Evolutionary conservation across 169 alveolate genomes (phyloP).

Genomic region (Babesia caballi): DNA sequence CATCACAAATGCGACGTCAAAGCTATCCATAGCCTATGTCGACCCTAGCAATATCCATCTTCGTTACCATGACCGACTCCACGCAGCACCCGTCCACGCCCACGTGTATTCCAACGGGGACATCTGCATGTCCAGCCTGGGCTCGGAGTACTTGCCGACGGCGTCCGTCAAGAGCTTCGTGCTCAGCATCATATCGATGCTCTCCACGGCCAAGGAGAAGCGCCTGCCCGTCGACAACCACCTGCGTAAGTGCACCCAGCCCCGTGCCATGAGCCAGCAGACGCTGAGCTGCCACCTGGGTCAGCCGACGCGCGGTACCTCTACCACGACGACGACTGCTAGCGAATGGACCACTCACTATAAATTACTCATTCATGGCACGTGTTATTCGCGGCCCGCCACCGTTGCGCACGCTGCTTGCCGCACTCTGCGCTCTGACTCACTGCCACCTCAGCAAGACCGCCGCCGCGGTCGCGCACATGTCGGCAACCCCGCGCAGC

Average conservation of each 20-base stretch:
- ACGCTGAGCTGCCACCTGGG: constrained; percentile 70
- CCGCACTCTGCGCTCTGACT: too few relatives aligned
- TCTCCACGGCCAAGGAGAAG: constrained; percentile 79
- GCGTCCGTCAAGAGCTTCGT: constrained; percentile 77
- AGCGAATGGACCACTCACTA: too few relatives aligned
- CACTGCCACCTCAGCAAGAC: not conserved
- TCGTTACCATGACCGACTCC: too few relatives aligned
- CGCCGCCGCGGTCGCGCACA: not conserved
- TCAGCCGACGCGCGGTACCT: constrained; percentile 54
- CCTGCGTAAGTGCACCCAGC: constrained; percentile 46
- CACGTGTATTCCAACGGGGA: constrained; percentile 86
- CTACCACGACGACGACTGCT: constrained; percentile 67
- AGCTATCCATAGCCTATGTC: too few relatives aligned
- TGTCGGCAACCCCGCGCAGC: not conserved
- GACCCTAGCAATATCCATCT: too few relatives aligned
- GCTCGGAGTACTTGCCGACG: constrained; percentile 80
- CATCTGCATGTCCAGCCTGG: constrained; percentile 78
- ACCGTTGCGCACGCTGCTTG: too few relatives aligned
- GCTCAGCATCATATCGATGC: constrained; percentile 79
- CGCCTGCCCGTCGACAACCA: constrained; percentile 78
- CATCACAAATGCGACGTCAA: too few relatives aligned
- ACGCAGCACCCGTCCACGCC: constrained; percentile 79
- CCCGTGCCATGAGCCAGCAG: constrained; percentile 16
- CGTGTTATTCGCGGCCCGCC: not conserved
- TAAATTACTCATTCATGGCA: not conserved